Conservation (phyloP, 1,284 basidiomycete genomes). For the Apiotrichum laibachii region DNA sequence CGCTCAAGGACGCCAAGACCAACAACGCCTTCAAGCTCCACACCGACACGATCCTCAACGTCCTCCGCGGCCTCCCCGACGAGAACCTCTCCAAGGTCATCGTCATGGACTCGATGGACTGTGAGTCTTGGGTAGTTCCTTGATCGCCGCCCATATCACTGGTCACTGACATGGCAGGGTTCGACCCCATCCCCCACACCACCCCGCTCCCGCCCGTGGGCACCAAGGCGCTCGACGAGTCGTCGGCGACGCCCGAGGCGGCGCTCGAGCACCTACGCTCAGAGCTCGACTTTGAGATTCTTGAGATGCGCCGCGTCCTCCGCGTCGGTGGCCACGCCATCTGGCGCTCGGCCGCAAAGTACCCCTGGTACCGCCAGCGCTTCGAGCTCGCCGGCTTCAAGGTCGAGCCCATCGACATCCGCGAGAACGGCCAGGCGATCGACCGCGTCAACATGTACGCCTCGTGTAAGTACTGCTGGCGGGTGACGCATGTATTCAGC, state of each 20-base stretch:
- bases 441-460: conserved; percentile 66
- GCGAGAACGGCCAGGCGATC: conserved; percentile 56
- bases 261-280: conserved; percentile 48
- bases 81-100: conserved; percentile 64
- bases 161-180: conserved; percentile 54
- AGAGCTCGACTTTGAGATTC: conserved; percentile 64
- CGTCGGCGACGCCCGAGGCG: conserved; percentile 47
- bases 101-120: conserved; percentile 78
- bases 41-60: conserved; percentile 72
- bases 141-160: too few species aligned
- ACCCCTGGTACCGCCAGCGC: conserved; percentile 71
- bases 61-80: conserved; percentile 59
- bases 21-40: conserved; percentile 68
- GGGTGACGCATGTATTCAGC: background rate
- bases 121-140: too few species aligned
- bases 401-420: conserved; percentile 54
- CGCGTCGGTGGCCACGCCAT: conserved; percentile 63
- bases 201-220: conserved; percentile 47
- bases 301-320: conserved; percentile 63
- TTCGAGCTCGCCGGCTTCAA: conserved; percentile 57
- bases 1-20: conserved; percentile 58
- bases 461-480: conserved; percentile 36
- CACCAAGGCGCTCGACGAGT: conserved; percentile 42
- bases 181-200: conserved; percentile 58
- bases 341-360: conserved; percentile 67